Base-by-base conservation (phyloP, 192 early-diverging fungal genomes). In the Entophlyctis luteolus region DNA sequence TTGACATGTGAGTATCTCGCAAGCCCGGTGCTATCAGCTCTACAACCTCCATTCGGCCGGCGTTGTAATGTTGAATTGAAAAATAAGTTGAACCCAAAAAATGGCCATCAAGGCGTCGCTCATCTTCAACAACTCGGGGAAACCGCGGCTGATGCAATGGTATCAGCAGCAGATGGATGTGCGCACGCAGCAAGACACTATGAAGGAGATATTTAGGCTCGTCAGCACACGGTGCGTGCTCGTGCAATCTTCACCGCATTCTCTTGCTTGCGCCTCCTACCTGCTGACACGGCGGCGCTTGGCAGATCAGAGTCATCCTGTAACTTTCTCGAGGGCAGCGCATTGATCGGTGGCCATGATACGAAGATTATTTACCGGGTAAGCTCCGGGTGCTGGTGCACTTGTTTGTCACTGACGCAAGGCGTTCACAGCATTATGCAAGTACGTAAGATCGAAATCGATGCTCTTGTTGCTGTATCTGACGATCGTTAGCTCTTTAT, bases 61-160 rank as follows among this genome's bases (percentile, higher is more conserved):
- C n/a, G n/a, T n/a, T n/a, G n/a, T n/a, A n/a, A n/a, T n/a, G n/a
- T n/a, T n/a, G n/a, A n/a, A n/a, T n/a, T n/a, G n/a, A n/a, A 52
- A 52, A 52, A 52, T 52, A 52, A 52, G 27, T 22, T 18, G 14
- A 52, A 52, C n/a, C 55, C 23, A 57, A 33, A 10, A 42, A 6
- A 69, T 67, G 71, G 59, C 71, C 47, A 94, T 98, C 71, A 89
- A 92, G 65, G 92, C 92, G n/a, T 93, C 95, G n/a, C 87, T 96
- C 66, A 98, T 98, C 75, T 98, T 99, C 79, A 99, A 99, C 80
- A 96, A 93, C 73, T 87, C 91, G 66, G 96, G 96, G 55, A 97
- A 95, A 70, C 91, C 96, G 38, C 87, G 96, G 63, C 73, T 97
- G 25, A 87, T 93, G 70, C 89, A 93, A 71, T 95, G 93, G 79